Conservation (phyloP, 2,329 filamentous ascomycete genomes). For the Anthostomella pinea region DNA sequence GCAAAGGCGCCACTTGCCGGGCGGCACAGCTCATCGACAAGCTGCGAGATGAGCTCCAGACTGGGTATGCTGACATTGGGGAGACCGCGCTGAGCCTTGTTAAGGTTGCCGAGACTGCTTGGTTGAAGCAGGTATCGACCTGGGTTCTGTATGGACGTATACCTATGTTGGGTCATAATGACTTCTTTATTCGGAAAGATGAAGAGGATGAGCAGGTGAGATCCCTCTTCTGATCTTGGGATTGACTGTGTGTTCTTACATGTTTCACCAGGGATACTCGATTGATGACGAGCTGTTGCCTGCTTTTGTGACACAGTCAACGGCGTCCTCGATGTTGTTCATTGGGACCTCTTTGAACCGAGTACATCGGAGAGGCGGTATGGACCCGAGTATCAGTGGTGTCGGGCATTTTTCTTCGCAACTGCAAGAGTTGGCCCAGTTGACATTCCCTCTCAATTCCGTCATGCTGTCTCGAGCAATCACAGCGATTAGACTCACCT, state of each 20-base stretch:
- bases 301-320: slow-evolving; percentile 70
- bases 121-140: slow-evolving; percentile 84
- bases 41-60: slow-evolving; percentile 73
- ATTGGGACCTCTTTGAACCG: slow-evolving; percentile 88
- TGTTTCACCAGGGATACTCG: slow-evolving; percentile 61
- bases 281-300: slow-evolving; percentile 64
- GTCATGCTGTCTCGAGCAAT: slow-evolving; percentile 70
- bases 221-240: too few species aligned
- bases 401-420: slow-evolving; percentile 65
- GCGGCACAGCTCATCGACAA: slow-evolving; percentile 76
- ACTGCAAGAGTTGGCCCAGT: slow-evolving; percentile 62
- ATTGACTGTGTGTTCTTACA: too few species aligned
- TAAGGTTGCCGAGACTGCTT: slow-evolving; percentile 79
- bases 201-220: slow-evolving; percentile 41
- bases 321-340: slow-evolving; percentile 82
- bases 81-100: slow-evolving; percentile 70
- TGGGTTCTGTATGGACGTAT: slow-evolving; percentile 89
- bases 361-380: slow-evolving; percentile 58
- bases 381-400: slow-evolving; percentile 45
- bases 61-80: slow-evolving; percentile 85
- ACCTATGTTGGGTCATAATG: slow-evolving; percentile 71
- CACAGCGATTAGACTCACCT: slow-evolving; percentile 70
- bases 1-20: slow-evolving; percentile 46
- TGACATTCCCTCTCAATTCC: slow-evolving; percentile 72
- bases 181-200: slow-evolving; percentile 75